Evolutionary conservation across 2,329 filamentous ascomycete genomes (phyloP).

Genomic region (Pseudonectria buxi): DNA sequence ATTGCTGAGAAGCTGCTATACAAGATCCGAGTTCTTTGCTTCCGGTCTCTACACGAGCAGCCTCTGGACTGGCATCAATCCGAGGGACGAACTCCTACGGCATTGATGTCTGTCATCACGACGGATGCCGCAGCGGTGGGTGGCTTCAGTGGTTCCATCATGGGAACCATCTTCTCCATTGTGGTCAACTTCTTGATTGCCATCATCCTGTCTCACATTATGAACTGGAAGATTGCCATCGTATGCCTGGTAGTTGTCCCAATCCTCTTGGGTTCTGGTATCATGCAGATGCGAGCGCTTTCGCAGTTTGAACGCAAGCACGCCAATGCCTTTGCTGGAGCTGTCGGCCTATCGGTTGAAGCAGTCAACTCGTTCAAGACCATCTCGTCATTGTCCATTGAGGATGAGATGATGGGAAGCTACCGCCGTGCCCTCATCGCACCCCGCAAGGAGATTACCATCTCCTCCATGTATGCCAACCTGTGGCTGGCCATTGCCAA

Average conservation of each 20-base stretch:
- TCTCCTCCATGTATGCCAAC: slow-evolving; percentile 45
- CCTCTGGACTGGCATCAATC: slow-evolving; percentile 67
- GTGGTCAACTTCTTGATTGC: slow-evolving; percentile 61
- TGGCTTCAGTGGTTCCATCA: slow-evolving; percentile 62
- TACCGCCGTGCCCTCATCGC: slow-evolving; percentile 45
- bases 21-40: slow-evolving; percentile 54
- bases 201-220: slow-evolving; percentile 61
- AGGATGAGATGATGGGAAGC: slow-evolving; percentile 43
- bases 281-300: slow-evolving; percentile 60
- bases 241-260: slow-evolving; percentile 65
- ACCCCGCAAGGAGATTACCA: slow-evolving; percentile 48
- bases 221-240: slow-evolving; percentile 70
- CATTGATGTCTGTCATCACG: slow-evolving; percentile 61
- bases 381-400: slow-evolving; percentile 47
- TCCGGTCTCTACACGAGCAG: slow-evolving; percentile 59
- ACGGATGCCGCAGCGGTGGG: slow-evolving; percentile 61
- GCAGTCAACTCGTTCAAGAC: slow-evolving; percentile 61
- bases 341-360: slow-evolving; percentile 59
- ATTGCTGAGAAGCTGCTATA: slow-evolving; percentile 58
- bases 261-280: slow-evolving; percentile 59
- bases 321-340: slow-evolving; percentile 56
- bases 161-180: slow-evolving; percentile 64
- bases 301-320: slow-evolving; percentile 57
- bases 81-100: slow-evolving; percentile 51
- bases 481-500: slow-evolving; percentile 55